phyloP scores from a whole-genome alignment of 768 basidiomycete genomes.

The Agrocybe chaxingu region DNA sequence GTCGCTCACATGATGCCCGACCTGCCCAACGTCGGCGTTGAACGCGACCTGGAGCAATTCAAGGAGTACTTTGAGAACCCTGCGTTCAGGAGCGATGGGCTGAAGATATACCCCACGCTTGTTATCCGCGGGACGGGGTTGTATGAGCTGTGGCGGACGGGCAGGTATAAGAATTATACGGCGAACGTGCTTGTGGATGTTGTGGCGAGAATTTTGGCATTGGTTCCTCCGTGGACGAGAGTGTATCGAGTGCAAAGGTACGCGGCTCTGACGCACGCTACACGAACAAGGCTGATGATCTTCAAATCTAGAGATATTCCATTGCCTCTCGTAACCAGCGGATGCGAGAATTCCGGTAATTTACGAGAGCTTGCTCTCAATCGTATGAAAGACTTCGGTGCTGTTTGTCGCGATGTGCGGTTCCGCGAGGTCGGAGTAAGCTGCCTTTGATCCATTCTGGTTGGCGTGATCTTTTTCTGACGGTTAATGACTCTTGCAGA shows the following conservation, averaged over 20 bases:
- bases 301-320: conserved; percentile 79
- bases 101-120: conserved; percentile 97
- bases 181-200: conserved; percentile 98
- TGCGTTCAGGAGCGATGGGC: conserved; percentile 92
- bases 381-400: conserved; percentile 98
- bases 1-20: conserved; percentile 99
- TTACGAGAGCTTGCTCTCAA: conserved; percentile 93
- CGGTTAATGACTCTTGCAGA: conserved; percentile 40
- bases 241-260: conserved; percentile 97
- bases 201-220: conserved; percentile 90
- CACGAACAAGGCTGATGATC: conserved; percentile 10
- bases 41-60: conserved; percentile 97
- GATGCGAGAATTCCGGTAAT: conserved; percentile 97
- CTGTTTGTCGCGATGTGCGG: conserved; percentile 94
- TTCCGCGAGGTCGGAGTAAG: conserved; percentile 97
- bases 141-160: conserved; percentile 95
- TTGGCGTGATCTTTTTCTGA: conserved; percentile 1
- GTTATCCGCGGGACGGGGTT: conserved; percentile 96
- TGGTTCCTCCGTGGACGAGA: conserved; percentile 98
- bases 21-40: conserved; percentile 94
- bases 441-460: conserved; percentile 10
- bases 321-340: conserved; percentile 91
- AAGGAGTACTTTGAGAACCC: conserved; percentile 99
- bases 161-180: conserved; percentile 98
- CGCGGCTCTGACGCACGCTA: conserved; percentile 16